Evolutionary conservation across 345 rosid species (phyloP).

Genomic region (Ceriops decandra): DNA sequence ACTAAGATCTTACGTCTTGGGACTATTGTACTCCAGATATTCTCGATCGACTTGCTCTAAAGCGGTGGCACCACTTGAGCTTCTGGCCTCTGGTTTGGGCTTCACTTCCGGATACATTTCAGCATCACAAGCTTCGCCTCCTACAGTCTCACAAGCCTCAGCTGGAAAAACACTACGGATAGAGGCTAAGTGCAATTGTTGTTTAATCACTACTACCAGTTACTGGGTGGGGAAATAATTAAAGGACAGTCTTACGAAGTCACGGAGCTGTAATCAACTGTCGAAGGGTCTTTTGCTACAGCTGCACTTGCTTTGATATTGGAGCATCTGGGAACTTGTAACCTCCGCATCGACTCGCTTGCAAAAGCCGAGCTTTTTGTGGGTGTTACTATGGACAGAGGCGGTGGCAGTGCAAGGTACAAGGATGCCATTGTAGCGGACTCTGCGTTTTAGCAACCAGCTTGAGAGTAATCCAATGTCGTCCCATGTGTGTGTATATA

Average conservation of each 20-base stretch:
- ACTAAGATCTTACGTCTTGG: conserved; percentile 55
- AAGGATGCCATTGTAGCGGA: conserved; percentile 33
- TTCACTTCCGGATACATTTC: conserved; percentile 67
- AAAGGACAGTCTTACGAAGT: conserved; percentile 32
- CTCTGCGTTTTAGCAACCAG: neutral
- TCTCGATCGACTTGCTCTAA: conserved; percentile 65
- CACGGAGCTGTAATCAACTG: conserved; percentile 48
- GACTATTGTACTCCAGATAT: conserved; percentile 54
- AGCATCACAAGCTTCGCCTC: conserved; percentile 58
- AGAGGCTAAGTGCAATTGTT: neutral
- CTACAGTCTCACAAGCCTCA: conserved; percentile 62
- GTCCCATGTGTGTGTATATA: too few relatives aligned
- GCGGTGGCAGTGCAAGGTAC: conserved; percentile 21
- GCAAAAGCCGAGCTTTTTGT: conserved; percentile 26
- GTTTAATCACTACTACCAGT: neutral
- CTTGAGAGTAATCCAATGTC: too few relatives aligned
- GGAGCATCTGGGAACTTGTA: conserved; percentile 17
- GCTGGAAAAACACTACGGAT: conserved; percentile 56
- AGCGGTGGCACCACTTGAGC: conserved; percentile 18
- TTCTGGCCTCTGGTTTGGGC: conserved; percentile 39
- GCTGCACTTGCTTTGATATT: conserved; percentile 26
- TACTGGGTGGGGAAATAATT: neutral
- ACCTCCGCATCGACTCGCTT: conserved; percentile 19
- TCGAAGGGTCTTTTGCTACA: conserved; percentile 23
- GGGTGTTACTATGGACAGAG: conserved; percentile 13